Evolutionary conservation across 495 filamentous ascomycete species (phyloP), one percentile per base, ranked within the genome.

Genomic region (Staphylotrichum tortipilum): DNA sequence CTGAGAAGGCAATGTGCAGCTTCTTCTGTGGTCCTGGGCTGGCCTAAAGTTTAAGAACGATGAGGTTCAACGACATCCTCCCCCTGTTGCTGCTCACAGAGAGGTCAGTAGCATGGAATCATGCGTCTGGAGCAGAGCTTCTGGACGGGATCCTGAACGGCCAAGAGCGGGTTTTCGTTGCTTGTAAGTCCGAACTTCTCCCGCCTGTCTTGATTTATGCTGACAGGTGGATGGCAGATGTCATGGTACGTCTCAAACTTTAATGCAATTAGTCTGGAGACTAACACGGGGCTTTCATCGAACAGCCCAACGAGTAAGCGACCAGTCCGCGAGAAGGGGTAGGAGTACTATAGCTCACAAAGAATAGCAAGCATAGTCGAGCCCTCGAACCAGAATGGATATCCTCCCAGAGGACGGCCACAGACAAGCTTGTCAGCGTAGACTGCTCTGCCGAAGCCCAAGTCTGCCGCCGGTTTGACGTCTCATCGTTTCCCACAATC

Each of bases 401-500:
- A 24, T 21, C 52, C 11, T 51, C 70, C n/a, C 44, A 61, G 10
- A 29, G 62, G 29, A 53, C 36, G 12, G 54, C 66, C 14, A 39
- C 61, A 19, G 48, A 59, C 14, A 43, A 53, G n/a, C 40, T 69
- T 1, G 44, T 69, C 28, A 69, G 66, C 55, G 51, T 77, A 39
- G 68, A 77, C 53, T 77, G 74, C 53, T 54, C 62, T n/a, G 44
- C 61, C 12, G 56, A 61, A 17, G 11, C 50, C n/a, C 59, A 60
- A 10, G 44, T 74, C 21, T 77, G 74, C 48, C 34, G 54, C 36
- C 58, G 68, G 43, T 59, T 64, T 43, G 56, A 56, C 14, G 55
- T 78, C 19, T 59, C 63, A 4, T 73, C 72, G 11, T 76, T 71
- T 53, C 75, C 75, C 7, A 60, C 75, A 9, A 62, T 78, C 22